Percentiles rank a stretch among this genome's conserved stretches.
Conservation (phyloP, 352 stramenopile species). For the Globisporangium radiosum region DNA sequence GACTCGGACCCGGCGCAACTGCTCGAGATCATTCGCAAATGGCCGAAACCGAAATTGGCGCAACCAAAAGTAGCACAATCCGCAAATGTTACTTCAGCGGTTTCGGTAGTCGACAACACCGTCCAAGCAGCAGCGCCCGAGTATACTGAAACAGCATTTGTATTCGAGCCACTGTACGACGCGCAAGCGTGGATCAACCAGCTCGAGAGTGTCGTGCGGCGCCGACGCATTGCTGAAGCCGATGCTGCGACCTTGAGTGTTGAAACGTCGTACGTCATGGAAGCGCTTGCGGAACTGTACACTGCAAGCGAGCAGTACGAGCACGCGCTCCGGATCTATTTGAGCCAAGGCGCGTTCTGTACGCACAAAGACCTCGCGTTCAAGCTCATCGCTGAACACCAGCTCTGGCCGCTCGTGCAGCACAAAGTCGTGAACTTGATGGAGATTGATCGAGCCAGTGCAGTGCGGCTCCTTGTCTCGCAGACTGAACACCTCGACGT, state of each 20-base stretch:
- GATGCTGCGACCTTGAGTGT: constrained; percentile 54
- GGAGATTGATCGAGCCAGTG: constrained; percentile 62
- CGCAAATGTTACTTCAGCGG: no score
- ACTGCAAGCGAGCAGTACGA: constrained; percentile 79
- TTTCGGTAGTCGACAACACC: background rate
- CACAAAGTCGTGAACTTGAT: constrained; percentile 77
- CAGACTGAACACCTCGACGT: constrained; percentile 81
- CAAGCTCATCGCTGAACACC: constrained; percentile 78
- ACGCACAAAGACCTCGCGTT: constrained; percentile 84
- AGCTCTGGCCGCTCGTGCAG: constrained; percentile 69
- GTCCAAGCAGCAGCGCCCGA: constrained; percentile 31
- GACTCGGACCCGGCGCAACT: constrained; percentile 72
- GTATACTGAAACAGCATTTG: constrained; percentile 60
- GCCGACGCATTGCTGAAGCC: constrained; percentile 59
- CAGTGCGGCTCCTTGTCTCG: constrained; percentile 73
- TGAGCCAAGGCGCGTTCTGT: constrained; percentile 79
- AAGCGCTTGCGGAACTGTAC: constrained; percentile 76
- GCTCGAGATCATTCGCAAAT: constrained; percentile 76
- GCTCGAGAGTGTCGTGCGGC: constrained; percentile 65
- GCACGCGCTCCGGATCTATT: constrained; percentile 75
- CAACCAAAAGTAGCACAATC: no score
- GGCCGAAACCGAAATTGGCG: constrained; percentile 46
- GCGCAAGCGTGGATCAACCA: constrained; percentile 78
- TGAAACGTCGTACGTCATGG: constrained; percentile 79
- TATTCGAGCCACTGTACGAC: constrained; percentile 78